These are phyloP conservation scores for Linnemannia zychae DNA, from an alignment of 192 early-diverging fungal genomes.

Conservation along the genomic window DNA sequence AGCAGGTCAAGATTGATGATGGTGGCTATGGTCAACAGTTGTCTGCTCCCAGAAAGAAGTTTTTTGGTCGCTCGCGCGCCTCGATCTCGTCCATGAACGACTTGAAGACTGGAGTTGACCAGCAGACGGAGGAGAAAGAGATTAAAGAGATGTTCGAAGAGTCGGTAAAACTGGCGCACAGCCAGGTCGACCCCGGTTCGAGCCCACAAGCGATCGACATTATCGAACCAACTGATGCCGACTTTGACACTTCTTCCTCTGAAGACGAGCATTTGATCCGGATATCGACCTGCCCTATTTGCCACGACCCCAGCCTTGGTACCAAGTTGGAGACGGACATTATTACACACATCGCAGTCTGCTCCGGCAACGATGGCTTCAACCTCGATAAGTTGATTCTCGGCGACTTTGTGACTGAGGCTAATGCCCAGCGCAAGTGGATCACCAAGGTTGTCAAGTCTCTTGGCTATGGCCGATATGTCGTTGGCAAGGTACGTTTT, in stretches of 20 bases:
- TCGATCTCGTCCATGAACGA: background rate
- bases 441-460: constrained; percentile 72
- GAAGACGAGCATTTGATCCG: constrained; percentile 72
- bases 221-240: constrained; percentile 35
- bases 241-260: constrained; percentile 50
- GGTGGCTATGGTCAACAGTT: background rate
- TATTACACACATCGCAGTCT: constrained; percentile 81
- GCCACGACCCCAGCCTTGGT: constrained; percentile 67
- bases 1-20: constrained; percentile 47
- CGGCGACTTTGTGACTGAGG: constrained; percentile 83
- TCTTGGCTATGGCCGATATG: constrained; percentile 74
- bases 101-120: background rate
- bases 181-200: background rate
- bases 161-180: constrained; percentile 16
- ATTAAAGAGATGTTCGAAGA: constrained; percentile 17
- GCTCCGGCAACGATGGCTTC: constrained; percentile 77
- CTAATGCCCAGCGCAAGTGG: constrained; percentile 80
- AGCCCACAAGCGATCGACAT: constrained; percentile 37
- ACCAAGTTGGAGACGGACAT: constrained; percentile 74
- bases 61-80: constrained; percentile 29
- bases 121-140: constrained; percentile 21
- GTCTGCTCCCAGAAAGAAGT: constrained; percentile 19
- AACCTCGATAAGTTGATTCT: constrained; percentile 79
- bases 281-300: constrained; percentile 79
- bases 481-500: constrained; percentile 59